Percentiles rank a stretch among this genome's conserved stretches.
These are phyloP conservation scores for Allium cepa DNA, from an alignment of 106 monocot genomes.

Conservation along the genomic window DNA sequence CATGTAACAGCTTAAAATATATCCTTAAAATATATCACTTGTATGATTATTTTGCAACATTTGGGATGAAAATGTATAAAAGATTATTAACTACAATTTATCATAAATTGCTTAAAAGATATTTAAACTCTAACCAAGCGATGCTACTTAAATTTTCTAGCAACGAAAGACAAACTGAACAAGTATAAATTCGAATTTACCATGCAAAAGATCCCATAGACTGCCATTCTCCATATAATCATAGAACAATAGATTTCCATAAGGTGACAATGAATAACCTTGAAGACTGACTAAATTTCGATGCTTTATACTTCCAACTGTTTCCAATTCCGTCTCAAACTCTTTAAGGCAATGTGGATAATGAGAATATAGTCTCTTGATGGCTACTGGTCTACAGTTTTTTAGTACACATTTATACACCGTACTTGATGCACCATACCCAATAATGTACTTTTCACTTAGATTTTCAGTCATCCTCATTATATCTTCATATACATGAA, in stretches of 20 bases:
- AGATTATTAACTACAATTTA: too few relatives aligned
- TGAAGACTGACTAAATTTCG: slow-evolving; percentile 88
- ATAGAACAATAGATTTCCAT: slow-evolving; percentile 85
- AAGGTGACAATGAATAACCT: slow-evolving; percentile 84
- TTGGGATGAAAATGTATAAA: too few relatives aligned
- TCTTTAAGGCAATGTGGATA: slow-evolving; percentile 80
- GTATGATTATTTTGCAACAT: too few relatives aligned
- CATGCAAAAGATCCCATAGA: slow-evolving; percentile 96
- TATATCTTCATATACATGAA: slow-evolving; percentile 96
- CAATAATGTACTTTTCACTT: slow-evolving; percentile 92
- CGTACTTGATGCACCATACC: slow-evolving; percentile 91
- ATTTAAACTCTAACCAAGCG: too few relatives aligned
- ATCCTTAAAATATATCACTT: too few relatives aligned
- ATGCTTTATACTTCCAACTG: slow-evolving; percentile 93
- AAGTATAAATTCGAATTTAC: slow-evolving; percentile 11
- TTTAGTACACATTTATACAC: slow-evolving; percentile 94
- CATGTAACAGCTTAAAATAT: too few relatives aligned
- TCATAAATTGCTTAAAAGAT: too few relatives aligned
- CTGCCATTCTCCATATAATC: slow-evolving; percentile 99
- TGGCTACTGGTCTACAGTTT: slow-evolving; percentile 92
- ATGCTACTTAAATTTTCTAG: background rate
- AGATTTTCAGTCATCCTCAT: slow-evolving; percentile 98
- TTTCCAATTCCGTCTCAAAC: slow-evolving; percentile 88
- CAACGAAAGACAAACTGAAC: background rate
- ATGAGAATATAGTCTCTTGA: slow-evolving; percentile 79